These are phyloP conservation scores for Amaranthus tricolor DNA, from an alignment of 179 eudicot genomes.

Conservation along the genomic window DNA sequence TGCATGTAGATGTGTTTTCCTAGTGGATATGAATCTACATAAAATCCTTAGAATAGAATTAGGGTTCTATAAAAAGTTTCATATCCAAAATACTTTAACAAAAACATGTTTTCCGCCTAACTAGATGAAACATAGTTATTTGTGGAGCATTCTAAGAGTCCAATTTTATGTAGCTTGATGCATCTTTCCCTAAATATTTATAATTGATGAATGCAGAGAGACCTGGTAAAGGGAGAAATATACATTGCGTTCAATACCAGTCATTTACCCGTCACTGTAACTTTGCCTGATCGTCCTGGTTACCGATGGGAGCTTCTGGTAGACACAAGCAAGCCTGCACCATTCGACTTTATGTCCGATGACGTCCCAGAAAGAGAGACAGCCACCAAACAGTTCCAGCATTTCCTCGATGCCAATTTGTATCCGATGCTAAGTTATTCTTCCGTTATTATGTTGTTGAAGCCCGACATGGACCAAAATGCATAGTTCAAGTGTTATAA, in stretches of 20 bases:
- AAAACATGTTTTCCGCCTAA: not conserved
- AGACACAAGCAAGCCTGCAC: slow-evolving; percentile 87
- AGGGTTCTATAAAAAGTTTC: no score
- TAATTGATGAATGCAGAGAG: slow-evolving; percentile 49
- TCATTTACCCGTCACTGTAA: slow-evolving; percentile 59
- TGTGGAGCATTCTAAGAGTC: not conserved
- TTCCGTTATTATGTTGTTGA: slow-evolving; percentile 67
- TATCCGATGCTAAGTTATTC: slow-evolving; percentile 97
- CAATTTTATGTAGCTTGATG: not conserved
- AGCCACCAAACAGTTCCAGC: slow-evolving; percentile 60
- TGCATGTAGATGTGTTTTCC: no score
- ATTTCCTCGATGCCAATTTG: slow-evolving; percentile 68
- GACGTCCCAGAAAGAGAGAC: slow-evolving; percentile 53
- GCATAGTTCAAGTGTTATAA: slow-evolving; percentile 8
- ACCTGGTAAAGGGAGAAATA: slow-evolving; percentile 68
- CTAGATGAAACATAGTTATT: not conserved
- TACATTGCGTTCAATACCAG: slow-evolving; percentile 90
- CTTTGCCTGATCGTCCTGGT: slow-evolving; percentile 79
- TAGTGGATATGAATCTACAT: no score
- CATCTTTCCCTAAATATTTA: not conserved
- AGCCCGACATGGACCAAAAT: slow-evolving; percentile 33
- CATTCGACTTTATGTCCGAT: slow-evolving; percentile 64
- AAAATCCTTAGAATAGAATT: no score
- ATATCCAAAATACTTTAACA: no score
- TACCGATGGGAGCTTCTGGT: slow-evolving; percentile 85